Evolutionary conservation across 2,329 filamentous ascomycete genomes (phyloP).

Genomic region (Nothophoma quercina): DNA sequence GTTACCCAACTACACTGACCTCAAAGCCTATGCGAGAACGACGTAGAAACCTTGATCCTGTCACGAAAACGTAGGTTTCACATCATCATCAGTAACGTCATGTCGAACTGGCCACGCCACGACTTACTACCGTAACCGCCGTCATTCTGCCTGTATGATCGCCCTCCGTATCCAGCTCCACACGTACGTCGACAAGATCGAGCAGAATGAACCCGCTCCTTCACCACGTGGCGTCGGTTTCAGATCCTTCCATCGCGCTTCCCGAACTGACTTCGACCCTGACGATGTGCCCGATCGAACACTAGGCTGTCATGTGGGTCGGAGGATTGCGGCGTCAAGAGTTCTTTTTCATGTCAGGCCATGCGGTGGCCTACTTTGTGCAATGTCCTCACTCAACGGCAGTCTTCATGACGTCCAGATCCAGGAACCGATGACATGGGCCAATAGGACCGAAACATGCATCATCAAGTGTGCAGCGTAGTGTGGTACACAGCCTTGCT

Average conservation of each 20-base stretch:
- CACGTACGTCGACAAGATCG: background rate
- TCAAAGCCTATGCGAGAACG: background rate
- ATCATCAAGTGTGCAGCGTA: too few relatives aligned
- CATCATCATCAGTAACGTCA: background rate
- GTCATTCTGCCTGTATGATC: background rate
- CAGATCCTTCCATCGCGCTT: background rate
- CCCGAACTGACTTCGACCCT: too few relatives aligned
- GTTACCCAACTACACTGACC: background rate
- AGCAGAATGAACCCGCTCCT: background rate
- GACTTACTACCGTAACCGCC: background rate
- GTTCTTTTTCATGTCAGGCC: background rate
- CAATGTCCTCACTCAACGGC: too few relatives aligned
- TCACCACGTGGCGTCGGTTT: background rate
- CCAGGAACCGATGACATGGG: too few relatives aligned
- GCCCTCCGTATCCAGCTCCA: background rate
- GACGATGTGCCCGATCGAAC: too few relatives aligned
- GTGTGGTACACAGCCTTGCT: background rate
- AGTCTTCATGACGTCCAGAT: too few relatives aligned
- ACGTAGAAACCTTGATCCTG: background rate
- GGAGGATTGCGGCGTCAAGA: background rate
- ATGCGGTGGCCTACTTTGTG: background rate
- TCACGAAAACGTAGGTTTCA: background rate
- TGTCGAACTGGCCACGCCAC: background rate
- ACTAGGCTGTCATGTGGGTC: background rate
- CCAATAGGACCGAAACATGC: too few relatives aligned